Evolutionary conservation across 164 flowering plant genomes (phyloP), one percentile per base, ranked within the genome.

Genomic region (Magnolia officinalis): DNA sequence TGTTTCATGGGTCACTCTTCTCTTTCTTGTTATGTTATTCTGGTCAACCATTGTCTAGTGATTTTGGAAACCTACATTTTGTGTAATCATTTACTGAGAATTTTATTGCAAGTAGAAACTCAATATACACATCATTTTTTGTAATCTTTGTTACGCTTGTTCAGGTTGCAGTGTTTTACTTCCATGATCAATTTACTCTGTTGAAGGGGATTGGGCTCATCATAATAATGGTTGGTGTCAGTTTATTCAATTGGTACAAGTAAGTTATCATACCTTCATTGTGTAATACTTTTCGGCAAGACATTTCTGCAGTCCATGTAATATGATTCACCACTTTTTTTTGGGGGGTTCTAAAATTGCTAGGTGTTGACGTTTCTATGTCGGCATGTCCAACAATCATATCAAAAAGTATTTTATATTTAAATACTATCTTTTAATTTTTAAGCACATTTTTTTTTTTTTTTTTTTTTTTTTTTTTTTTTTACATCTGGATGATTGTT

Each of bases 191-290:
- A 52, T 96, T 96, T 83, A 94, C 98, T 63, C 88, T 94, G 84
- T 77, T 94, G 84, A 94, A 94, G 85, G 99, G 97, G 69, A 71
- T 82, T 83, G 99, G 99, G 68, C 97, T 96, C 29, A n/a, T 88
- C 70, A 87, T 77, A 24, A 96, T 96, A 58, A 92, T 96, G 89
- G n/a, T 91, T 81, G 99, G 99, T 79, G 99, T 96, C 77, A 83
- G 98, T 81, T 85, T 96, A 72, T 96, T 94, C 86, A 96, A 96
- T 77, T 94, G 94, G 97, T 96, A 90, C 97, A 96, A 96, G 98
- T 94, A 91, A 96, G 98, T 92, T 10, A 67, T 58, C 55, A 23
- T 11, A 67, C 31, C 63, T 72, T 67, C 31, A 11, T 9, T 55
- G 61, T 2, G 61, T 3, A 37, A 55, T 55, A 16, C 61, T 55